phyloP scores from a whole-genome alignment of 2,329 filamentous ascomycete species.

The Epichloe bromicola region DNA sequence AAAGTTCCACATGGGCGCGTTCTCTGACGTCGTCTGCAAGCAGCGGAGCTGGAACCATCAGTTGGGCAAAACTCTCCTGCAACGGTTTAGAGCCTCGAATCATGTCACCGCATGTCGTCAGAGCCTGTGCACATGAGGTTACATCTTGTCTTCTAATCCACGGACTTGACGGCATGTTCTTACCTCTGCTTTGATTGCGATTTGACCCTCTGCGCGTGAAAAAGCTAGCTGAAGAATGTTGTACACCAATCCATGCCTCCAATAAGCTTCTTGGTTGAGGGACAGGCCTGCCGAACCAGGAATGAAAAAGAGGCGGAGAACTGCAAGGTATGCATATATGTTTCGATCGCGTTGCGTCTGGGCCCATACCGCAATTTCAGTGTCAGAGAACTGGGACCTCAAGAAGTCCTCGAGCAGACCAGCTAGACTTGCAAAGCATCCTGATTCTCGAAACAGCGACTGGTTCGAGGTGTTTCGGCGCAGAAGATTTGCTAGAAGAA shows the following conservation, averaged over 20 bases:
- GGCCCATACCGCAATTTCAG: constrained; percentile 60
- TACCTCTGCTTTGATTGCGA: constrained; percentile 72
- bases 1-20: constrained; percentile 33
- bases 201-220: constrained; percentile 48
- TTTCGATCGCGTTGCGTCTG: constrained; percentile 76
- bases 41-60: constrained; percentile 57
- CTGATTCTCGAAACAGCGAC: constrained; percentile 83
- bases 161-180: constrained; percentile 10
- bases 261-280: constrained; percentile 77
- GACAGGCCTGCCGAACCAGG: constrained; percentile 67
- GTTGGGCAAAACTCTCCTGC: constrained; percentile 80
- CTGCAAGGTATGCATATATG: constrained; percentile 75
- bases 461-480: constrained; percentile 85
- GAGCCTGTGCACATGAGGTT: constrained; percentile 39
- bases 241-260: constrained; percentile 67
- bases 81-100: constrained; percentile 68
- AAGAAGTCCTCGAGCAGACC: constrained; percentile 51
- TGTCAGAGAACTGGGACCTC: constrained; percentile 36
- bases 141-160: neutral
- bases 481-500: constrained; percentile 78
- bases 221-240: constrained; percentile 77
- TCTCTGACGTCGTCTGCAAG: constrained; percentile 21
- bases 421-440: constrained; percentile 61
- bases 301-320: constrained; percentile 75
- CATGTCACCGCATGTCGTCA: constrained; percentile 75